Percentiles rank a stretch among this genome's conserved stretches.
These are phyloP conservation scores for Wickerhamiella spandovensis DNA, from an alignment of 805 yeast genomes.

Conservation along the genomic window DNA sequence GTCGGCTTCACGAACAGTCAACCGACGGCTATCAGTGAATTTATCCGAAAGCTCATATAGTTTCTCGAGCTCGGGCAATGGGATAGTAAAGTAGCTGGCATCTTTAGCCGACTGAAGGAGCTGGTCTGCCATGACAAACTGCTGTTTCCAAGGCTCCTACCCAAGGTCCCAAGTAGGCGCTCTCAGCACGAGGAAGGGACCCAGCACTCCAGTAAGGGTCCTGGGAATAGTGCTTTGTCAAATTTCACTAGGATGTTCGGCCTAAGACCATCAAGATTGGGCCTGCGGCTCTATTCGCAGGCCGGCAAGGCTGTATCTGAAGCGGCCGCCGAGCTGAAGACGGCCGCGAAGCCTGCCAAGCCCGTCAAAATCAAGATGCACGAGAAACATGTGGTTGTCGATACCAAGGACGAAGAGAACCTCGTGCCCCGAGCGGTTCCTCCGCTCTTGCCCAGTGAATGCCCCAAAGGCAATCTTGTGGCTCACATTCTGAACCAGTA, in stretches of 20 bases:
- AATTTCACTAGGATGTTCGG: background rate
- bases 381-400: conserved; percentile 18
- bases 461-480: conserved; percentile 19
- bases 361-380: conserved; percentile 8
- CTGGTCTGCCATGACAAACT: background rate
- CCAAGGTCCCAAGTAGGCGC: no score
- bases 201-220: no score
- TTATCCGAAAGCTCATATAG: conserved; percentile 30
- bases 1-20: conserved; percentile 24
- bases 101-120: conserved; percentile 38
- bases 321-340: background rate
- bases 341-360: background rate
- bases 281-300: background rate
- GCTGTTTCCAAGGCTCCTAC: no score
- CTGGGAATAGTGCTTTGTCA: background rate
- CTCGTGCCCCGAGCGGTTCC: conserved; percentile 14
- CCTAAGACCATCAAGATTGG: background rate
- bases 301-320: background rate
- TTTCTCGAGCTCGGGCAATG: conserved; percentile 35
- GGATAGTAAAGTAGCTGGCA: conserved; percentile 36
- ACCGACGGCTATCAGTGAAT: conserved; percentile 22
- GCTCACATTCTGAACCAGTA: conserved; percentile 21
- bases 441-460: conserved; percentile 10
- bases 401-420: conserved; percentile 14
- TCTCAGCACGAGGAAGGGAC: no score